Base-by-base conservation (phyloP, 345 rosid genomes). In the Nasturtium officinale region DNA sequence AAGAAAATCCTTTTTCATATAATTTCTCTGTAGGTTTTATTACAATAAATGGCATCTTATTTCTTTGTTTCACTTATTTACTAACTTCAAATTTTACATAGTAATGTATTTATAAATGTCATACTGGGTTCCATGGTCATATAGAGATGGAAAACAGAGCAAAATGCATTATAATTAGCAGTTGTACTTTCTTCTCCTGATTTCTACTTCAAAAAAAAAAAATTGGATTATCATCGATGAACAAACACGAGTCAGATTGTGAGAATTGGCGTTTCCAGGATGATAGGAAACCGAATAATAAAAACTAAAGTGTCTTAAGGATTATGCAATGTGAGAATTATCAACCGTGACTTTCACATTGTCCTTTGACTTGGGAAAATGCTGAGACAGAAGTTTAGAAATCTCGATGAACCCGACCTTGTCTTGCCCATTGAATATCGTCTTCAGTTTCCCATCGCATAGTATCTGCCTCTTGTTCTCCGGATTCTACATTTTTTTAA, bases 391-490 rank as follows among this genome's bases (percentile, higher is more conserved):
- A 78, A 82, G 71, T 72, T 88, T 90, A 0, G 80, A 83, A 43
- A 92, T 85, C 87, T 92, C 98, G 64, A 90, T 72, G 77, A 92
- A 84, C 21, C 83, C 84, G 6, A 92, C 87, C n/a, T 76, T 83
- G 21, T 85, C 88, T 74, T 82, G 87, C 52, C 88, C 92, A 45
- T 79, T 79, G 12, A 90, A 90, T 50, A 92, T 69, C 28, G 80
- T 61, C 92, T 92, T 92, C 38, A 92, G 83, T 82, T 90, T 86
- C 48, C 26, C 89, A 61, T 92, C 96, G 74, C 98, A 92, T 21
- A 78, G 13, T 65, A 92, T 88, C 82, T 91, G 85, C 83, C 57
- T 84, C 78, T 83, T 91, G 71, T 89, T 72, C 5, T 67, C 40
- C 17, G 92, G 89, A 72, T 91, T 85, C 97, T 91, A 86, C 85